A percentile compares a stretch with the other conserved stretches of the same genome.
phyloP scores from a whole-genome alignment of 768 basidiomycete species.

The Termitomyces titanicus region DNA sequence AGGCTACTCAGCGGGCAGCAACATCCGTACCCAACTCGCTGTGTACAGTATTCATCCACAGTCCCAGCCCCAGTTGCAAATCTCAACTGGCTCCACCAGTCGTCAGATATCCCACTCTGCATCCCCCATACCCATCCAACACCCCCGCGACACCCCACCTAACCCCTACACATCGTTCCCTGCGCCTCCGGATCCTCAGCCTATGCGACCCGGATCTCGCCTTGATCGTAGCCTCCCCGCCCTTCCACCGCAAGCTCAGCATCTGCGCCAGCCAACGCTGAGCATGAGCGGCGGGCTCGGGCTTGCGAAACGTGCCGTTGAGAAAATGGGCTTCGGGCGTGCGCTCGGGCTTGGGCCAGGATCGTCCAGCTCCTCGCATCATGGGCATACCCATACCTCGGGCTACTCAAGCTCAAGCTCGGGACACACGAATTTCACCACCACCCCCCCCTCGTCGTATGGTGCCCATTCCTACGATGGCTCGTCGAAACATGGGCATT shows the following conservation, averaged over 20 bases:
- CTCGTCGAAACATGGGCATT: conserved; percentile 17
- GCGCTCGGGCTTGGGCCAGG: conserved; percentile 46
- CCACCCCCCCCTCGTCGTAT: conserved; percentile 35
- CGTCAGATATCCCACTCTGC: conserved; percentile 13
- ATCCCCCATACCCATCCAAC: conserved; percentile 12
- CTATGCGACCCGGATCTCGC: conserved; percentile 9
- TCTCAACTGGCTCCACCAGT: conserved; percentile 34
- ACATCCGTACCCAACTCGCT: conserved; percentile 44
- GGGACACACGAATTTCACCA: conserved; percentile 4
- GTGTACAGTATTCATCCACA: conserved; percentile 16
- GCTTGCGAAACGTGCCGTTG: conserved; percentile 72
- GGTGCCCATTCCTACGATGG: conserved; percentile 2
- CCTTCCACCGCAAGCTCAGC: conserved; percentile 17
- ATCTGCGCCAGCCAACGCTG: conserved; percentile 58
- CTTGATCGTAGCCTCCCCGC: conserved; percentile 19
- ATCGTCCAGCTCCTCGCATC: conserved; percentile 35
- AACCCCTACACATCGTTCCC: conserved; percentile 15
- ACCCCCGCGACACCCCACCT: neutral
- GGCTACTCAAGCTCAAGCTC: conserved; percentile 37
- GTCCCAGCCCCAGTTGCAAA: neutral
- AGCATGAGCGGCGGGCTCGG: conserved; percentile 70
- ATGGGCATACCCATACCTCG: conserved; percentile 18
- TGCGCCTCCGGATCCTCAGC: conserved; percentile 8
- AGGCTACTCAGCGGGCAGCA: conserved; percentile 32
- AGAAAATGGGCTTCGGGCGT: conserved; percentile 57